Evolutionary conservation across 1,139 yeast genomes (phyloP), one percentile per base, ranked within the genome.

Genomic region (Hyphopichia pseudoburtonii): DNA sequence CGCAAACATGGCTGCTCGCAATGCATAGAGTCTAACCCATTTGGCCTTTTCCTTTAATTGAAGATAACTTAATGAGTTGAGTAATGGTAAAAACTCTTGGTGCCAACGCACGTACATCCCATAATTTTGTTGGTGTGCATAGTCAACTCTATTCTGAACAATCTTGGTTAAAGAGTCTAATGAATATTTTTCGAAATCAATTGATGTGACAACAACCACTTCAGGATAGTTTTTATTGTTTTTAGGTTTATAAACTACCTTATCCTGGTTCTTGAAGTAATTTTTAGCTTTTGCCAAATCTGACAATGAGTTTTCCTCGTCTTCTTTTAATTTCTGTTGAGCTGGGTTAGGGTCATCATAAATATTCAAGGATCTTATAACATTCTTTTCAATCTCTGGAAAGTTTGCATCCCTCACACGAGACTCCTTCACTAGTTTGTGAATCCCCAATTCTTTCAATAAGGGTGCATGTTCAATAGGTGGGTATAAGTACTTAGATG

Each of bases 1-100:
- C 0, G 95, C 90, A 58, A 78, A 78, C 82, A 87, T 78, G 7
- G 96, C 96, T 11, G 90, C 90, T 46, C 94, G 73, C 55, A 85
- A 55, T 29, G 79, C 60, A 41, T 73, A 70, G 27, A 82, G 50
- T 46, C 81, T 74, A 17, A 78, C 72, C 92, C 94, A 84, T 41
- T 73, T 75, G 2, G 67, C 48, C 39, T 56, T 61, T 43, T 70
- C 71, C 28, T 44, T 45, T 32, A 54, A 44, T 28, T 64, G 60
- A 43, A 72, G 64, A 43, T 62, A 65, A 26, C 54, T 53, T 35
- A 65, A 58, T 17, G 77, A 70, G 35, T 74, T 69, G 39, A 82
- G 54, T 30, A 70, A 53, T 11, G 89, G 90, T 31, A 76, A 55
- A 56, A 86, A 88, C 57, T 89, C 96, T 59, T 86, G 92, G 28